Base-by-base conservation (phyloP, 73 alveolate genomes). In the Tetrahymena borealis region DNA sequence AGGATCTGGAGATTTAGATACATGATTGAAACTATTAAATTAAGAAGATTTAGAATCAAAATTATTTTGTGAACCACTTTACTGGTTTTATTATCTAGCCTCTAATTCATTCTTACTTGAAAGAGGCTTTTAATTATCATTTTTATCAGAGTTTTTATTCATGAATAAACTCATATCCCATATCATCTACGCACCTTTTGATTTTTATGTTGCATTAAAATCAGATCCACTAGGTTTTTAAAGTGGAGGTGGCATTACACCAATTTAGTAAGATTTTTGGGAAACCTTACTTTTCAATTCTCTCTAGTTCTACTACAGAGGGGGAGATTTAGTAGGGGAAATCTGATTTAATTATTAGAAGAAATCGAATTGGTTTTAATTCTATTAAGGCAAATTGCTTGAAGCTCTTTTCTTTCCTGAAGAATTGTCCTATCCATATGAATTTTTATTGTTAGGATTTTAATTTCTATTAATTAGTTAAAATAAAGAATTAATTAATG, bases 141-240 rank as follows among this genome's bases (percentile, higher is more conserved):
- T n/a, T n/a, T 10, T 60, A n/a, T 60, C 85, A 18, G 85, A 60
- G 10, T 60, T 60, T 35, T 60, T 60, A 28, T 60, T 60, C 85
- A 60, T 60, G 85, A 60, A 60, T 60, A n/a, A 60, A 60, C 85
- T 60, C 85, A 60, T 60, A n/a, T 60, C 85, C 85, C 85, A 60
- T 35, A 60, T 60, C 85, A 60, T 60, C 28, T 60, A 60, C n/a
- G 85, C 85, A 60, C 28, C 28, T 9, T 60, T 60, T 18, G 85
- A 35, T 20, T 60, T 60, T 60, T 18, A 60, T 24, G 4, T 60
- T 18, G 38, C 20, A 9, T 6, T 20, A 60, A 24, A 24, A 0
- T 12, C 36, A 15, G 10, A 32, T 60, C 6, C 10, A 0, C 13
- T 8, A 4, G 85, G 85, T 4, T 60, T 60, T 60, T 60, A n/a